Conservation (phyloP, 1,284 basidiomycete species). For the Spongispora temasekensis region DNA sequence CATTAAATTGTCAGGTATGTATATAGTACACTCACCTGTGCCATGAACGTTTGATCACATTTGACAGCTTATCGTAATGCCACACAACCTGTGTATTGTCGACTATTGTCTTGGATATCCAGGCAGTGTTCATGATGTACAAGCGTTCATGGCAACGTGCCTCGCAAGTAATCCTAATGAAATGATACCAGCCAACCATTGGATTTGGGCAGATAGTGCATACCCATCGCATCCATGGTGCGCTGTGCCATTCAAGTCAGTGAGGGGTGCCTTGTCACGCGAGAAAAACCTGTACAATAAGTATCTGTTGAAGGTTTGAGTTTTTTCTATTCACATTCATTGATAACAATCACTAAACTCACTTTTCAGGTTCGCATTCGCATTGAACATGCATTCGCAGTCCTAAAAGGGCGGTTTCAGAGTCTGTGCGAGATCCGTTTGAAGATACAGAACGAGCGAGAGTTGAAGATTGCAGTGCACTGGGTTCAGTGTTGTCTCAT, state of each 20-base stretch:
- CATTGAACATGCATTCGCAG: slow-evolving; percentile 1
- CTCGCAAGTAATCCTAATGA: background rate
- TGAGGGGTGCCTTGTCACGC: background rate
- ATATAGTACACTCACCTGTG: no score
- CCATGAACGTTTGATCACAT: no score
- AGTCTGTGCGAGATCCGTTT: background rate
- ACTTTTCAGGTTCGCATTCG: background rate
- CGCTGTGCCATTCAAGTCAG: slow-evolving; percentile 18
- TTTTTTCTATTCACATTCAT: no score
- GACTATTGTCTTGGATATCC: slow-evolving; percentile 24
- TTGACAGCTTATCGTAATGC: no score
- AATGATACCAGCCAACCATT: slow-evolving; percentile 11
- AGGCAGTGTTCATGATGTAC: slow-evolving; percentile 23
- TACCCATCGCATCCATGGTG: slow-evolving; percentile 11
- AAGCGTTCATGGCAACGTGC: slow-evolving; percentile 3
- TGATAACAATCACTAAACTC: no score
- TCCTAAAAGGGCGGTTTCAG: background rate
- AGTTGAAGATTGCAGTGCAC: background rate
- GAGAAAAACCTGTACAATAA: slow-evolving; percentile 7
- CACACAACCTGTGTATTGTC: slow-evolving; percentile 20
- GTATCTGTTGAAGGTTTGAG: slow-evolving; percentile 5
- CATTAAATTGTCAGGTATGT: no score
- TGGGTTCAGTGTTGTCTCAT: no score
- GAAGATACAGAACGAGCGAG: background rate
- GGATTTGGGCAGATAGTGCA: slow-evolving; percentile 18